Base-by-base conservation (phyloP, 768 basidiomycete species). In the Collybia sordida region DNA sequence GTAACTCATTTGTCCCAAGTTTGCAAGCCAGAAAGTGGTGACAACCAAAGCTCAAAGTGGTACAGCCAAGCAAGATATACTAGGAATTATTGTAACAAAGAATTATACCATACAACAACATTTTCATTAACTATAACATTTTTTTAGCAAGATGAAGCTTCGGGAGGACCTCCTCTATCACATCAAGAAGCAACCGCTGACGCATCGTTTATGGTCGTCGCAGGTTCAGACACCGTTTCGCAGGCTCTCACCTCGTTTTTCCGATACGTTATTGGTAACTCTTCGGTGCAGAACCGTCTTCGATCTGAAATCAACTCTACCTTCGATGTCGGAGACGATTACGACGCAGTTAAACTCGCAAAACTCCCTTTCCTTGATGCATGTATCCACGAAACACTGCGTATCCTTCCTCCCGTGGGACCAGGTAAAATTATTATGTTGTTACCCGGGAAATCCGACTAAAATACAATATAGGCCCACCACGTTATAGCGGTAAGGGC, bases 401-500 rank as follows among this genome's bases (percentile, higher is more conserved):
- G 45, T 17, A 28, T 45, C 9, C 28, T 45, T 4, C 43, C 43
- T 17, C 43, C 43, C 6, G 35, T 45, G 9, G 43, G 28, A 4
- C 28, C 27, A 18, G 43, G 43, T 45, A 17, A 31, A 18, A 18
- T 34, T 15, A 45, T 4, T 34, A 11, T 11, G 8, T 42, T 23
- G 15, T 42, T 17, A 41, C 40, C 9, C 24, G 17, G 11, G 4
- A 17, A 42, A 44, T 18, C 17, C 12, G 15, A 44, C 34, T 22
- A 27, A 25, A 3, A 9, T 4, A 15, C 22, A 37, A 19, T 15
- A 34, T 17, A 57, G 56, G 53, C 14, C 57, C 53, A 1, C 48
- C 53, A 3, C 47, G 57, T 19, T 58, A 49, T 36, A 58, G 52
- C 31, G 49, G 50, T n/a, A 7, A 23, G 12, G 50, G 34, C 25